These are phyloP conservation scores for Tephrocybe sp. DNA, from an alignment of 768 basidiomycete species.

Conservation along the genomic window DNA sequence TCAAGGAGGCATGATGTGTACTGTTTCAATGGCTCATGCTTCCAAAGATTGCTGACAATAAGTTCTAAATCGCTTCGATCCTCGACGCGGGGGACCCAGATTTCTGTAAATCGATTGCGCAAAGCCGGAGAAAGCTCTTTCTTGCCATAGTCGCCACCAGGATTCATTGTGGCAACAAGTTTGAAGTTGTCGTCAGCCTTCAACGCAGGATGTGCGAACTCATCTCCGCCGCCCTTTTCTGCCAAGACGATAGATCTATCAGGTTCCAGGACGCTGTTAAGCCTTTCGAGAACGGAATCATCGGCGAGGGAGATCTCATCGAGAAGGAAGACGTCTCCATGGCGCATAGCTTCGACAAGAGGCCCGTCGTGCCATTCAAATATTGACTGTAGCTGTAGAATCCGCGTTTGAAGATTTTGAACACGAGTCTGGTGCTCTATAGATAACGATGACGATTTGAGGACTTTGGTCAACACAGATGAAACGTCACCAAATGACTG, in stretches of 20 bases:
- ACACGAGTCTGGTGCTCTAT: conserved; percentile 29
- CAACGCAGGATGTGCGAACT: conserved; percentile 64
- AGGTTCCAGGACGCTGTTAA: conserved; percentile 97
- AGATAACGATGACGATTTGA: conserved; percentile 28
- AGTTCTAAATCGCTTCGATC: conserved; percentile 68
- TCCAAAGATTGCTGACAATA: conserved; percentile 76
- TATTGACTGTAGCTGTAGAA: conserved; percentile 62
- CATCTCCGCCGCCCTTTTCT: conserved; percentile 76
- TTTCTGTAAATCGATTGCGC: conserved; percentile 97
- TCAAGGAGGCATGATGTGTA: conserved; percentile 67
- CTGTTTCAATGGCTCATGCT: conserved; percentile 41
- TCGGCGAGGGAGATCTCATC: conserved; percentile 98
- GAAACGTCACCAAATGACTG: conserved; percentile 25
- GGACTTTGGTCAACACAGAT: conserved; percentile 21
- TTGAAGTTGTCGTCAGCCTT: conserved; percentile 72
- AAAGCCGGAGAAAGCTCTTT: conserved; percentile 97
- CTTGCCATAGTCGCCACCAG: conserved; percentile 98
- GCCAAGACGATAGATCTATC: conserved; percentile 86
- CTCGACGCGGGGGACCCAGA: conserved; percentile 92
- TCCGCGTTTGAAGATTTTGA: conserved; percentile 37
- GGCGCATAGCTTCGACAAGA: conserved; percentile 87
- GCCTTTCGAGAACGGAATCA: conserved; percentile 94
- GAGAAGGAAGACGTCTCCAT: conserved; percentile 82
- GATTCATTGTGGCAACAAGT: conserved; percentile 98
- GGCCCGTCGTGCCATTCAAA: conserved; percentile 99